A percentile compares a stretch with the other conserved stretches of the same genome.
Evolutionary conservation across 2,329 filamentous ascomycete genomes (phyloP).

Genomic region (Lojkania enalia): DNA sequence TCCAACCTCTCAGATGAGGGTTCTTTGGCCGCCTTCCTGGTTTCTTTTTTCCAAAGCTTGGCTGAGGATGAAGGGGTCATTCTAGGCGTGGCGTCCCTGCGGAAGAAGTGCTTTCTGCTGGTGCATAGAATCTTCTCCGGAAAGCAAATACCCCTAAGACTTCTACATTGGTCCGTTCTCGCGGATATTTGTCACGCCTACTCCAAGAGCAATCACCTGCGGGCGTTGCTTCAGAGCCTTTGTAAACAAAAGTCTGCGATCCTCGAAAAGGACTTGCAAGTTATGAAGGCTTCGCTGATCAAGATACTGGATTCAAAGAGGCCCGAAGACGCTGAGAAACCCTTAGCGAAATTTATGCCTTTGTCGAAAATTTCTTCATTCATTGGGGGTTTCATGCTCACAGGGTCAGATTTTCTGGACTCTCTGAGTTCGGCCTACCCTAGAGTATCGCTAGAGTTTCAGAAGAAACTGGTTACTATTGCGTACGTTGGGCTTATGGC

Average conservation of each 20-base stretch:
- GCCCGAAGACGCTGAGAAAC: conserved; percentile 58
- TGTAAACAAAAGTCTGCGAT: conserved; percentile 56
- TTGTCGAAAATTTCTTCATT: conserved; percentile 65
- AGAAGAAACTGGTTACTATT: conserved; percentile 70
- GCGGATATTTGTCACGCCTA: conserved; percentile 70
- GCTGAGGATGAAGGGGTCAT: conserved; percentile 31
- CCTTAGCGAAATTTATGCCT: conserved; percentile 63
- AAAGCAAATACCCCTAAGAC: conserved; percentile 47
- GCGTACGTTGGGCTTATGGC: conserved; percentile 75
- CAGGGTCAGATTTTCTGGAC: conserved; percentile 86
- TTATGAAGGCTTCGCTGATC: conserved; percentile 65
- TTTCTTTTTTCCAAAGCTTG: conserved; percentile 65
- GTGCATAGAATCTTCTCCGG: conserved; percentile 59
- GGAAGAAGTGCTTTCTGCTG: conserved; percentile 68
- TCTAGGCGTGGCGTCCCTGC: conserved; percentile 55
- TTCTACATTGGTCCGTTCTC: conserved; percentile 70
- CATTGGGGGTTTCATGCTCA: conserved; percentile 67
- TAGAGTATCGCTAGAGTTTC: conserved; percentile 64
- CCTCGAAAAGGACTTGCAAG: conserved; percentile 60
- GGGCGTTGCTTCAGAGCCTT: conserved; percentile 52
- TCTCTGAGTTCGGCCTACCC: conserved; percentile 68
- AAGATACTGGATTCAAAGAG: conserved; percentile 65
- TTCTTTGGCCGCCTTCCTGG: conserved; percentile 65
- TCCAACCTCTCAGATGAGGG: conserved; percentile 58
- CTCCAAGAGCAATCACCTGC: conserved; percentile 62